Evolutionary conservation across 225 moss, liverwort and hornwort genomes (phyloP).

Genomic region (Climacium dendroides): DNA sequence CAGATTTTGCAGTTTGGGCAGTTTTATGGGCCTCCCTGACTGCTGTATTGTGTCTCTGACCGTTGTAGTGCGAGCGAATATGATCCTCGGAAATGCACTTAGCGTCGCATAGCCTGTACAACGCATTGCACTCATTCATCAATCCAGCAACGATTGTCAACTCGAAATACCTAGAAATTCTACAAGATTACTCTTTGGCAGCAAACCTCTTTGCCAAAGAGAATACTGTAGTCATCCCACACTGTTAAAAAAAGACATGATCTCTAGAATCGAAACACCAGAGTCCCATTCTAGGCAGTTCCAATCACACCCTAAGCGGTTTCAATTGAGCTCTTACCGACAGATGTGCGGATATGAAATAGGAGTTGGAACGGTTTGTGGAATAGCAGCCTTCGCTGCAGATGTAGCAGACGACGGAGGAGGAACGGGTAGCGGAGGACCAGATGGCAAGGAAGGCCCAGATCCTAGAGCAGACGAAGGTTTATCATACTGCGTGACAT

Average conservation of each 20-base stretch:
- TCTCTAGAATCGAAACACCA: background rate
- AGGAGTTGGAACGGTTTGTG: background rate
- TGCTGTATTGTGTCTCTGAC: background rate
- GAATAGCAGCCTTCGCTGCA: constrained; percentile 41
- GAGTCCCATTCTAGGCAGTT: background rate
- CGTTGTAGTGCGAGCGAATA: background rate
- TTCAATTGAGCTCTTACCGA: background rate
- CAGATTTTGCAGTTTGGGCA: background rate
- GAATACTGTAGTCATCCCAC: background rate
- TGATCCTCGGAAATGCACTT: background rate
- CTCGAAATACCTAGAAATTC: background rate
- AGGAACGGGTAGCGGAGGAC: background rate
- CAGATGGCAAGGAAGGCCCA: constrained; percentile 40
- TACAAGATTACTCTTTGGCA: background rate
- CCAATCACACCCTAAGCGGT: background rate
- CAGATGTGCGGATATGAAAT: constrained; percentile 8
- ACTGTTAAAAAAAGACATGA: background rate
- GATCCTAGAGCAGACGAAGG: constrained; percentile 34
- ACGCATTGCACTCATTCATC: background rate
- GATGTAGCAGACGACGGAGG: constrained; percentile 37
- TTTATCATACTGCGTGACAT: constrained; percentile 72
- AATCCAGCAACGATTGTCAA: background rate
- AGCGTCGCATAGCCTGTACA: constrained; percentile 12
- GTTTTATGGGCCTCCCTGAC: background rate
- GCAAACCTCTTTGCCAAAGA: background rate